A percentile compares a stretch with the other conserved stretches of the same genome.
Evolutionary conservation across 176 grass and related monocot species (phyloP).

Genomic region (Phoenix roebelenii): DNA sequence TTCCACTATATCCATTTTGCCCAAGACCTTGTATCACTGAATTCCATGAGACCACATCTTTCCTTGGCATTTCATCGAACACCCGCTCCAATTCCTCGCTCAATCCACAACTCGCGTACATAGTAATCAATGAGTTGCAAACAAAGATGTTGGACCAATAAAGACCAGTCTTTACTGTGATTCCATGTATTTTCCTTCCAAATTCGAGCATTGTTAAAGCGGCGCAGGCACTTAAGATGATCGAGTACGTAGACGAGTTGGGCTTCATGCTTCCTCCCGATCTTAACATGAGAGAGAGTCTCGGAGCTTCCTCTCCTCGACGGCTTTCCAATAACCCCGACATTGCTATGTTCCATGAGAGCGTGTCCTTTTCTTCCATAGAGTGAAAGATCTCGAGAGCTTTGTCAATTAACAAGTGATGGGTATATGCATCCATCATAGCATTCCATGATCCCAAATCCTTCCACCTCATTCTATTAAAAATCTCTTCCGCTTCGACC

Average conservation of each 20-base stretch:
- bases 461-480: slow-evolving; percentile 28
- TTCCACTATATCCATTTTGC: slow-evolving; percentile 32
- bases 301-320: slow-evolving; percentile 22
- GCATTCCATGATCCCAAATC: slow-evolving; percentile 47
- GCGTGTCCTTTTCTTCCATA: slow-evolving; percentile 27
- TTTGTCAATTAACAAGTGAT: slow-evolving; percentile 21
- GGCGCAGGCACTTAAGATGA: slow-evolving; percentile 27
- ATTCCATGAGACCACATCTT: slow-evolving; percentile 42
- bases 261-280: not conserved
- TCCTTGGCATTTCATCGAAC: slow-evolving; percentile 30
- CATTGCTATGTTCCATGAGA: slow-evolving; percentile 53
- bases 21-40: slow-evolving; percentile 50
- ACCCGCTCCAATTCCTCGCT: slow-evolving; percentile 20
- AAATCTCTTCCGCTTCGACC: slow-evolving; percentile 29
- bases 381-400: slow-evolving; percentile 38
- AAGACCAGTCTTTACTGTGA: slow-evolving; percentile 20
- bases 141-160: slow-evolving; percentile 19
- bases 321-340: slow-evolving; percentile 20
- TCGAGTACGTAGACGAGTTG: slow-evolving; percentile 30
- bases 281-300: slow-evolving; percentile 27
- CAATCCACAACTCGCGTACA: slow-evolving; percentile 41
- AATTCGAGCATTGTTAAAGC: slow-evolving; percentile 21
- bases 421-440: slow-evolving; percentile 41
- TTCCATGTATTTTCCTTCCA: slow-evolving; percentile 38
- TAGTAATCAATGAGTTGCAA: slow-evolving; percentile 43